phyloP scores from a whole-genome alignment of 106 monocot genomes.

The Dendrobium nobile region DNA sequence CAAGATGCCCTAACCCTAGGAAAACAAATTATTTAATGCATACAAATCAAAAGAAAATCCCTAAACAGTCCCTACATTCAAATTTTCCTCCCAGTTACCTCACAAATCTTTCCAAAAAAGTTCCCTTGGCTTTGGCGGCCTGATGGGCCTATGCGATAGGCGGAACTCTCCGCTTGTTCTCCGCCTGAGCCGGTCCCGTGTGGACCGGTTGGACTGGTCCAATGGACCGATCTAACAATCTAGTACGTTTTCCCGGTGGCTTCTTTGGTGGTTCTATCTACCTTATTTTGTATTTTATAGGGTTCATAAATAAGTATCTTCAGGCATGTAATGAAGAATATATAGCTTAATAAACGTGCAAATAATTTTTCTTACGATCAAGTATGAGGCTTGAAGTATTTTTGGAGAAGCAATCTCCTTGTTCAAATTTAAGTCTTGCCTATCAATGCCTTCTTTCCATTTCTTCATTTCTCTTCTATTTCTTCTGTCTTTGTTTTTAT shows the following conservation, averaged over 20 bases:
- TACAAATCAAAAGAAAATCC: no score
- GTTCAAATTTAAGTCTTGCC: background rate
- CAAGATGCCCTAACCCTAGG: no score
- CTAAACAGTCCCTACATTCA: no score
- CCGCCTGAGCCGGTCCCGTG: no score
- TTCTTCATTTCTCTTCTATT: background rate
- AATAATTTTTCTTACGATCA: background rate
- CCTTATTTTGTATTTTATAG: background rate
- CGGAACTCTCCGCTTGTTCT: no score
- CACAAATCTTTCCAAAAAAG: no score
- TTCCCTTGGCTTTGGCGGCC: no score
- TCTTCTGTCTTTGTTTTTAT: background rate
- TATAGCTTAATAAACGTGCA: background rate
- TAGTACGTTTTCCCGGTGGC: background rate
- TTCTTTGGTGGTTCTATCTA: background rate
- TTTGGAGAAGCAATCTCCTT: background rate
- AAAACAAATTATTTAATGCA: no score
- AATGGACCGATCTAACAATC: no score
- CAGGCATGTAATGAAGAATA: background rate
- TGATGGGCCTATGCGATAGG: no score
- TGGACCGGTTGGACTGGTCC: no score
- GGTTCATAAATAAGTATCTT: background rate
- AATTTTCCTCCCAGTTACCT: no score
- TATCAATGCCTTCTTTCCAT: background rate
- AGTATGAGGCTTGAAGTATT: background rate